These are phyloP conservation scores for Boletellus ananiceps DNA, from an alignment of 768 basidiomycete genomes.

Conservation along the genomic window DNA sequence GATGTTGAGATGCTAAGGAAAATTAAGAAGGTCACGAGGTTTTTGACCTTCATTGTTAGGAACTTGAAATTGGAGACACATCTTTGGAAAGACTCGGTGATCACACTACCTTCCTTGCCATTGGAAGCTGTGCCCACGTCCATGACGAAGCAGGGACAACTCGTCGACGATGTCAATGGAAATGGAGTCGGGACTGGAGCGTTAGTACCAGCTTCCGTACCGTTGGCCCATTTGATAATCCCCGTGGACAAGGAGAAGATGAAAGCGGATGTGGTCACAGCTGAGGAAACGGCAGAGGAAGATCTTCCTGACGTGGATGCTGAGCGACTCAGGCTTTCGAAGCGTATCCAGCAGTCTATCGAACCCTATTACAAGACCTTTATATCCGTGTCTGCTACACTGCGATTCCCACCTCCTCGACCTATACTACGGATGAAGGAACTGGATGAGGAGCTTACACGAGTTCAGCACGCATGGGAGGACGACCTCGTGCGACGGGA, in stretches of 20 bases:
- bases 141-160: constrained; percentile 27
- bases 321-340: constrained; percentile 62
- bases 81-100: constrained; percentile 87
- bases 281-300: constrained; percentile 35
- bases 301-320: constrained; percentile 68
- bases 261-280: constrained; percentile 5
- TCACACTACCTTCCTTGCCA: constrained; percentile 65
- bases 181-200: constrained; percentile 10
- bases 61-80: constrained; percentile 92
- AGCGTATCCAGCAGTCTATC: constrained; percentile 76
- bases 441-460: constrained; percentile 71
- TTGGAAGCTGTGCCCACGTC: constrained; percentile 56
- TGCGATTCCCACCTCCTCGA: constrained; percentile 90
- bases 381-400: constrained; percentile 89
- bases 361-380: constrained; percentile 81
- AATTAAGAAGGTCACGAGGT: constrained; percentile 89
- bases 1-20: constrained; percentile 74
- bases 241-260: constrained; percentile 16
- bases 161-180: constrained; percentile 20
- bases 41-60: constrained; percentile 88
- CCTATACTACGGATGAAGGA: constrained; percentile 85
- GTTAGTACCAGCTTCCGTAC: constrained; percentile 21
- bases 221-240: constrained; percentile 20
- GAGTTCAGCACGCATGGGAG: constrained; percentile 74
- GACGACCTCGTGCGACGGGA: constrained; percentile 80